Evolutionary conservation across 768 basidiomycete species (phyloP).

Genomic region (Leccinum rimulosum): DNA sequence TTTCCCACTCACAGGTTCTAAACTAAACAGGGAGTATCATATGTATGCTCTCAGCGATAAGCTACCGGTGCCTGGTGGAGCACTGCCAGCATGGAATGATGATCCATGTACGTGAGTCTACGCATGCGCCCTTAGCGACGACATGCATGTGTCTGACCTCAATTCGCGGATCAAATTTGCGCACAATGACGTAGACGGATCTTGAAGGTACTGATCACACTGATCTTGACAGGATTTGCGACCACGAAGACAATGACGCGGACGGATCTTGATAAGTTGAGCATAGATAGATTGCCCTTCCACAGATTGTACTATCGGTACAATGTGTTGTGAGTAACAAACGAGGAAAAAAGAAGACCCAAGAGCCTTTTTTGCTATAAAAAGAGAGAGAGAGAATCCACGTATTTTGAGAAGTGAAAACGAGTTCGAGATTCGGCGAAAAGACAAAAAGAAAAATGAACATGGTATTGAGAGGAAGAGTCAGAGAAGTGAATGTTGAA

Average conservation of each 20-base stretch:
- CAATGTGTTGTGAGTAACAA: not conserved
- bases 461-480: not conserved
- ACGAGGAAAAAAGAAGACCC: not conserved
- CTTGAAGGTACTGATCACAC: too few relatives aligned
- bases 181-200: not conserved
- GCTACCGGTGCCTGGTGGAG: too few relatives aligned
- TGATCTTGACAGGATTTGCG: too few relatives aligned
- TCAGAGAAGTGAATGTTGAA: not conserved
- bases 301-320: not conserved
- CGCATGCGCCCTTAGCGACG: too few relatives aligned
- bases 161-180: not conserved
- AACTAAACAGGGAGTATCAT: not conserved
- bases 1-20: not conserved
- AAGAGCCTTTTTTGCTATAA: not conserved
- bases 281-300: not conserved
- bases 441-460: not conserved
- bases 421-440: not conserved
- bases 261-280: not conserved
- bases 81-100: too few relatives aligned
- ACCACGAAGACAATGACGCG: not conserved
- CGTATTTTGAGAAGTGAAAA: not conserved
- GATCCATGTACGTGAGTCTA: too few relatives aligned
- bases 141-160: not conserved
- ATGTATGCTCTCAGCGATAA: too few relatives aligned
- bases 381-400: not conserved